Conservation (phyloP, 306 rosid genomes). For the Malus asiatica region DNA sequence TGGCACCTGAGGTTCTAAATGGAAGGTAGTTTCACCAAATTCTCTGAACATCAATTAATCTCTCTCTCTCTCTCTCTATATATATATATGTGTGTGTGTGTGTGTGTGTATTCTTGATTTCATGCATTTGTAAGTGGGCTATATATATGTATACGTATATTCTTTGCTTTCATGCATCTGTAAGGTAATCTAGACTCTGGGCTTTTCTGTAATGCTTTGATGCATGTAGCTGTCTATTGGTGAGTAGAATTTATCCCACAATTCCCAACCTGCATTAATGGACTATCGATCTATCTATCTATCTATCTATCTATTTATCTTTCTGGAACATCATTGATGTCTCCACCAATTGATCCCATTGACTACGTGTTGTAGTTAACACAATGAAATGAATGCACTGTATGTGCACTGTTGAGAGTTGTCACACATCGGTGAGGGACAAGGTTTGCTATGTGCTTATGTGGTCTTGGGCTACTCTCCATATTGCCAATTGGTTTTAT, state of each 20-base stretch:
- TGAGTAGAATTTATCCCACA: not conserved
- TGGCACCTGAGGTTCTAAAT: slow-evolving; percentile 53
- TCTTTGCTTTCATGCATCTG: not conserved
- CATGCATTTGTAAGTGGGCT: not conserved
- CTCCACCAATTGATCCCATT: not conserved
- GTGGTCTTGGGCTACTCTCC: no score
- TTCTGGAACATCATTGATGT: not conserved
- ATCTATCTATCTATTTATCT: not conserved
- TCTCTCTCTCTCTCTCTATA: not conserved
- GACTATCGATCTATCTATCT: not conserved
- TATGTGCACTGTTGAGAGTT: not conserved
- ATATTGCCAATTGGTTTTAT: no score
- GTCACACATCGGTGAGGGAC: no score
- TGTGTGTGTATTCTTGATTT: not conserved
- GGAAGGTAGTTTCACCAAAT: slow-evolving; percentile 45
- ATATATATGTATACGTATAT: no score
- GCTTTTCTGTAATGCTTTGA: not conserved
- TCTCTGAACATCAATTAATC: not conserved
- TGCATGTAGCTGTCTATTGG: not conserved
- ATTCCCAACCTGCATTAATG: not conserved
- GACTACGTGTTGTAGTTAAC: not conserved
- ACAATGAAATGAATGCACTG: not conserved
- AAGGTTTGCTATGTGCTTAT: no score
- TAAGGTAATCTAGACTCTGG: not conserved
- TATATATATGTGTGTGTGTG: no score